Percentiles rank a stretch among this genome's conserved stretches.
These are phyloP conservation scores for Clitocybe nebularis DNA, from an alignment of 1,284 basidiomycete genomes.

Conservation along the genomic window DNA sequence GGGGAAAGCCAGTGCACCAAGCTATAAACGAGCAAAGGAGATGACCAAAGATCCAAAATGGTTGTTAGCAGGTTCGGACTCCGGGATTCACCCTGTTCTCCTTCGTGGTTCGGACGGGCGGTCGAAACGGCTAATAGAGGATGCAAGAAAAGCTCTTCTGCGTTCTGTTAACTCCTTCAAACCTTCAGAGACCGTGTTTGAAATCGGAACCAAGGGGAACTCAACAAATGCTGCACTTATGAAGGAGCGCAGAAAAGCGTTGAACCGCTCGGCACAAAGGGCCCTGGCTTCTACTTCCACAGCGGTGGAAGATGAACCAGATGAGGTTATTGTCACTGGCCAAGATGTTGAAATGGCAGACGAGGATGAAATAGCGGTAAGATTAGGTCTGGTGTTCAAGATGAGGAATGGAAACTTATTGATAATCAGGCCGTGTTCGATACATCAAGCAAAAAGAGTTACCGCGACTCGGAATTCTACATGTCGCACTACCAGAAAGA, in stretches of 20 bases:
- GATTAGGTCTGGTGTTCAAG: constrained; percentile 18
- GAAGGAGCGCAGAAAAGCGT: constrained; percentile 82
- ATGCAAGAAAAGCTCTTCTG: constrained; percentile 67
- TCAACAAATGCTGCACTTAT: constrained; percentile 73
- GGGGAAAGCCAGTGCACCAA: constrained; percentile 83
- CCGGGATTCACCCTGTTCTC: constrained; percentile 68
- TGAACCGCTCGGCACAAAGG: constrained; percentile 61
- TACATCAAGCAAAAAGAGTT: constrained; percentile 50
- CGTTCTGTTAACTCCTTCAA: constrained; percentile 79
- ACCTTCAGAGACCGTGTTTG: constrained; percentile 90
- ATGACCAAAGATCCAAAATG: constrained; percentile 75
- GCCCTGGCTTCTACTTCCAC: constrained; percentile 33
- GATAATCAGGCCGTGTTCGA: constrained; percentile 70
- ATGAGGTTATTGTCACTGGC: constrained; percentile 25
- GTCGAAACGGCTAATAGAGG: constrained; percentile 38
- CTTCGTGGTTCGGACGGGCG: constrained; percentile 32
- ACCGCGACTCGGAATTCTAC: constrained; percentile 85
- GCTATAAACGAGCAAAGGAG: constrained; percentile 87
- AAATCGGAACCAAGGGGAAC: constrained; percentile 78
- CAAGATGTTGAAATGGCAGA: constrained; percentile 64
- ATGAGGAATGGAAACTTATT: constrained; percentile 5
- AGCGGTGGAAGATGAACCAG: constrained; percentile 35
- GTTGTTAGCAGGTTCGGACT: constrained; percentile 68
- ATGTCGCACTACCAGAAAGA: constrained; percentile 89
- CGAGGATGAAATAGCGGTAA: constrained; percentile 72